Conservation (phyloP, 176 grass and related monocot genomes). For the Calamus simplicifolius region DNA sequence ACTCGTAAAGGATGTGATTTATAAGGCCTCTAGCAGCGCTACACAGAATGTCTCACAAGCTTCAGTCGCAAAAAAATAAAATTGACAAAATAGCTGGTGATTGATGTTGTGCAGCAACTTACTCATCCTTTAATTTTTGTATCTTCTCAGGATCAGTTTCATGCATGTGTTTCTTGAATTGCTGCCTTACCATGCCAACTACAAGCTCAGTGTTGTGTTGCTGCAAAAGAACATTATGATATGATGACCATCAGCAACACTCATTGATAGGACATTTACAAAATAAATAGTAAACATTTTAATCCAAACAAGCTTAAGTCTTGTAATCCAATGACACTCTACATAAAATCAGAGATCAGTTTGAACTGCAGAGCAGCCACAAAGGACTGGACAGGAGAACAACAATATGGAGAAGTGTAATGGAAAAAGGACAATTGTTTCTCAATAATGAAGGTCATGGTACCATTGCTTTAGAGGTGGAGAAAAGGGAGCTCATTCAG, state of each 20-base stretch:
- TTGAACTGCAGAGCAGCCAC: too few species aligned
- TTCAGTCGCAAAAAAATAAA: constrained; percentile 5
- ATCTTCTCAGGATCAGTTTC: constrained; percentile 98
- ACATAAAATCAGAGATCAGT: too few species aligned
- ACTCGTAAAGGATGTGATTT: constrained; percentile 89
- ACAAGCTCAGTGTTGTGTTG: constrained; percentile 80
- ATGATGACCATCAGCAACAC: not conserved
- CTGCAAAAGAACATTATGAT: constrained; percentile 40
- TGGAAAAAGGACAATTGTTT: too few species aligned
- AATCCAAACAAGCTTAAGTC: too few species aligned
- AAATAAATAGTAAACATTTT: too few species aligned
- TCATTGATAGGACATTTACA: not conserved
- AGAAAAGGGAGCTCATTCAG: too few species aligned
- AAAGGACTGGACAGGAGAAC: too few species aligned
- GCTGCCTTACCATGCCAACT: constrained; percentile 83
- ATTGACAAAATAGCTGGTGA: not conserved
- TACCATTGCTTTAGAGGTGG: too few species aligned
- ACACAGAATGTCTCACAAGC: constrained; percentile 29
- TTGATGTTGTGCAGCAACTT: constrained; percentile 19
- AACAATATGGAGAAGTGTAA: too few species aligned
- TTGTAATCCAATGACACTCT: too few species aligned
- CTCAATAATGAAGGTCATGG: too few species aligned
- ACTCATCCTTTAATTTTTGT: constrained; percentile 94
- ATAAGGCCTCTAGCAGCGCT: constrained; percentile 92
- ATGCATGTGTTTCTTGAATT: constrained; percentile 92